These are phyloP conservation scores for Pleurotus djamor DNA, from an alignment of 768 basidiomycete genomes.

Conservation along the genomic window DNA sequence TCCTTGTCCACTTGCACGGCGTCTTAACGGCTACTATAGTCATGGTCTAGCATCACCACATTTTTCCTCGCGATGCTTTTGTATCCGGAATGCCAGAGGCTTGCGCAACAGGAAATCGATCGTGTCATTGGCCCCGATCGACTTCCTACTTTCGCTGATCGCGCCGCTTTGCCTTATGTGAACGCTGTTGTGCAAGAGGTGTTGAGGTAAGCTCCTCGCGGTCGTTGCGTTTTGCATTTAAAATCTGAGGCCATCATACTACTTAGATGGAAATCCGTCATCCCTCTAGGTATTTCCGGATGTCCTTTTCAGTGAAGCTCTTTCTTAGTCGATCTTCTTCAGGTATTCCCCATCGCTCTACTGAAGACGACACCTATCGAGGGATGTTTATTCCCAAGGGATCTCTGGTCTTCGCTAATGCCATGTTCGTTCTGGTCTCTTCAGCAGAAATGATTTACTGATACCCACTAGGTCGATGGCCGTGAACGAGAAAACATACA, in stretches of 20 bases:
- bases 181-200: conserved; percentile 23
- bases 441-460: too few species aligned
- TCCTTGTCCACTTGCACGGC: neutral
- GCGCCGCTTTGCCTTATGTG: conserved; percentile 20
- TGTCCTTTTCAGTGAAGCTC: neutral
- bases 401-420: conserved; percentile 3
- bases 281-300: neutral
- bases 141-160: conserved; percentile 3
- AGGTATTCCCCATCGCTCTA: conserved; percentile 3
- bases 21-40: neutral
- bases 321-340: neutral
- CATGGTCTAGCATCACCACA: neutral
- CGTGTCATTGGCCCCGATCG: neutral
- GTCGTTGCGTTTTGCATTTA: neutral
- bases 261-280: neutral
- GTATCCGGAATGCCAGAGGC: conserved; percentile 5
- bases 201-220: neutral
- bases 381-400: conserved; percentile 3
- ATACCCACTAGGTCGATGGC: neutral
- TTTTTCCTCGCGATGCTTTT: conserved; percentile 5
- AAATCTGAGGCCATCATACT: neutral
- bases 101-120: conserved; percentile 1
- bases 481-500: neutral
- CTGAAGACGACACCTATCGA: conserved; percentile 2
- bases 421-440: neutral